Evolutionary conservation across 768 basidiomycete species (phyloP), one percentile per base, ranked within the genome.

Genomic region (Mycena venus): DNA sequence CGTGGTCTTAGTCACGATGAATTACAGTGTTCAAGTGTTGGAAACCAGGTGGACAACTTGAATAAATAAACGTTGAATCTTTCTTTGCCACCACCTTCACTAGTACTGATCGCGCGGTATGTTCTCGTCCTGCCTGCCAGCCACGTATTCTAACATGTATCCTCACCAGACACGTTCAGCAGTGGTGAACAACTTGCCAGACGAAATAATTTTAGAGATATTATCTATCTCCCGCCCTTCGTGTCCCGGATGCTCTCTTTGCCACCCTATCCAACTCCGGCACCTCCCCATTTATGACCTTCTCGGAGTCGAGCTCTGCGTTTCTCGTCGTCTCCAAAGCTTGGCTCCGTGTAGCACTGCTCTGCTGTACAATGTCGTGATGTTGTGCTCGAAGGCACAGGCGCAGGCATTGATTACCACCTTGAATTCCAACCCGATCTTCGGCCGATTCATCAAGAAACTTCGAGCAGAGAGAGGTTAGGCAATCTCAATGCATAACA

Each of bases 261-360:
- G 47, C 51, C 19, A 6, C 42, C 25, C 17, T 34, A 2, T 36
- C 60, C 6, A 0, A 11, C 2, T 21, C 14, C n/a, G 21, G 11
- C 11, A 2, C 29, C 34, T 68, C 72, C 4, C 53, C 53, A 1
- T 73, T 68, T 44, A 49, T 56, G 44, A 17, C 12, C 4, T 63
- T 31, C 27, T 38, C 51, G 11, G 70, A 72, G 34, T 75, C 70
- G 15, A 68, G 40, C 23, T 72, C 70, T 17, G 70, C 75, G 23
- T 64, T 38, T 15, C 42, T 72, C 21, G 42, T 68, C 53, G 70
- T 72, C 8, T 72, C 34, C 60, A 75, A 75, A 29, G 29, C 70
- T 3, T 75, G 75, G 75, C 53, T 75, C 1, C 65, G 75, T 6
- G 75, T 75, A 1, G 51, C 75, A 75, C 75, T 5, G 70, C 75